Percentiles rank a stretch among this genome's conserved stretches.
Conservation (phyloP, 2,329 filamentous ascomycete species). For the Teratosphaeria viscida region DNA sequence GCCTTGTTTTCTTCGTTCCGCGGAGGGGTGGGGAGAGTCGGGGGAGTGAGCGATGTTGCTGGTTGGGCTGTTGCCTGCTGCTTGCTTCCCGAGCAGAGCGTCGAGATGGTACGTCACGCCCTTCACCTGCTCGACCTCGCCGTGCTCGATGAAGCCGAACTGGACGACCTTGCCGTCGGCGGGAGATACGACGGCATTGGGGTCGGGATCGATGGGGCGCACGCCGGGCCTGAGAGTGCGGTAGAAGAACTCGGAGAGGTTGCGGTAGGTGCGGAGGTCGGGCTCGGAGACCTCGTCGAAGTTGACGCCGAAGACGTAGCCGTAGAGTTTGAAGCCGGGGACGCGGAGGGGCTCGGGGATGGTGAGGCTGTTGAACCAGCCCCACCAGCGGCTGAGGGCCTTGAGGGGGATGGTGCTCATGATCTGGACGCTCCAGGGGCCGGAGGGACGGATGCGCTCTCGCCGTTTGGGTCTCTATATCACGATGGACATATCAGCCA, state of each 20-base stretch:
- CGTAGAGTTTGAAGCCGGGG: constrained; percentile 85
- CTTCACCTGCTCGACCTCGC: constrained; percentile 96
- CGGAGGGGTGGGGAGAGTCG: constrained; percentile 30
- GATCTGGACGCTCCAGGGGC: constrained; percentile 85
- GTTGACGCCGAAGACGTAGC: constrained; percentile 83
- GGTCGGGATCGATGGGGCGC: constrained; percentile 72
- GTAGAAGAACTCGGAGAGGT: constrained; percentile 95
- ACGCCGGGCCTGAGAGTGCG: constrained; percentile 81
- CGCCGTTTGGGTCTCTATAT: constrained; percentile 38
- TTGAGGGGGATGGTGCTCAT: constrained; percentile 91
- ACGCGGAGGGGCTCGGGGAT: constrained; percentile 81
- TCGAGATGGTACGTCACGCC: constrained; percentile 97
- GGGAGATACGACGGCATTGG: constrained; percentile 72
- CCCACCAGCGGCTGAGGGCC: constrained; percentile 81
- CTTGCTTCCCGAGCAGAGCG: constrained; percentile 61
- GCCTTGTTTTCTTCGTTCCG: constrained; percentile 25
- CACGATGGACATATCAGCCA: not conserved
- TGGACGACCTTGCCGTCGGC: constrained; percentile 86
- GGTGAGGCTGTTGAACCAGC: constrained; percentile 77
- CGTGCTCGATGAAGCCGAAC: constrained; percentile 82
- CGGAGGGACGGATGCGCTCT: constrained; percentile 63
- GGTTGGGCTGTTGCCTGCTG: constrained; percentile 30
- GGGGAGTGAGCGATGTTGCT: constrained; percentile 11
- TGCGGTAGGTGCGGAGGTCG: constrained; percentile 82
- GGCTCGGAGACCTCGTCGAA: constrained; percentile 78